phyloP scores from a whole-genome alignment of 2,329 filamentous ascomycete species.

The Didymella pomorum region DNA sequence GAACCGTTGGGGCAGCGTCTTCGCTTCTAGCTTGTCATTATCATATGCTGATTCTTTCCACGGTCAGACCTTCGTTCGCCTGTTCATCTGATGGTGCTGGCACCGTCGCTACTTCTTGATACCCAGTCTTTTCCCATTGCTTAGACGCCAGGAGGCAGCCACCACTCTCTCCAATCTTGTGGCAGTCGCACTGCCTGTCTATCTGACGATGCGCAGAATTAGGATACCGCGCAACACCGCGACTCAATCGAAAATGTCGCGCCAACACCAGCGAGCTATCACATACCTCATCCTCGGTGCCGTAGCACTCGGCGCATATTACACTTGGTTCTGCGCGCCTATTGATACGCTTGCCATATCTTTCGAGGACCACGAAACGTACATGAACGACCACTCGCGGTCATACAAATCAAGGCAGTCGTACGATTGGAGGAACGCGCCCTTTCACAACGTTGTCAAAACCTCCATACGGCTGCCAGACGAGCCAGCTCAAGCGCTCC shows the following conservation, averaged over 20 bases:
- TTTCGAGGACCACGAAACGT: slow-evolving; percentile 39
- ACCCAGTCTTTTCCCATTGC: neutral
- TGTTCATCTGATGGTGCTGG: slow-evolving; percentile 13
- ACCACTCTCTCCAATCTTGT: neutral
- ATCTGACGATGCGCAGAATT: slow-evolving; percentile 42
- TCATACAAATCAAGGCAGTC: slow-evolving; percentile 32
- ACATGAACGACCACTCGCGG: slow-evolving; percentile 42
- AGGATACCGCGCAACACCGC: slow-evolving; percentile 35
- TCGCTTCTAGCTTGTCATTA: slow-evolving; percentile 12
- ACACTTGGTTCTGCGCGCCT: slow-evolving; percentile 39
- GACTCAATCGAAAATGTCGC: slow-evolving; percentile 38
- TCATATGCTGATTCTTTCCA: neutral
- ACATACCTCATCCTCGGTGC: slow-evolving; percentile 36
- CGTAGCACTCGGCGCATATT: slow-evolving; percentile 38
- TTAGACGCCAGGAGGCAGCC: neutral
- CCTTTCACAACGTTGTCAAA: slow-evolving; percentile 50
- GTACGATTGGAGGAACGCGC: slow-evolving; percentile 54
- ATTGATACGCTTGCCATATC: slow-evolving; percentile 42
- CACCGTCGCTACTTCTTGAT: slow-evolving; percentile 9
- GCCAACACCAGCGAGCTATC: slow-evolving; percentile 41
- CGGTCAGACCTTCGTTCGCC: neutral
- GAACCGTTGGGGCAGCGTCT: slow-evolving; percentile 5
- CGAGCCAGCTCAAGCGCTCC: slow-evolving; percentile 48
- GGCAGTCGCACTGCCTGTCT: neutral
- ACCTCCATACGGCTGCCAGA: slow-evolving; percentile 50